Conservation (phyloP, 2,329 filamentous ascomycete species). For the Chaetothyriales sp. region DNA sequence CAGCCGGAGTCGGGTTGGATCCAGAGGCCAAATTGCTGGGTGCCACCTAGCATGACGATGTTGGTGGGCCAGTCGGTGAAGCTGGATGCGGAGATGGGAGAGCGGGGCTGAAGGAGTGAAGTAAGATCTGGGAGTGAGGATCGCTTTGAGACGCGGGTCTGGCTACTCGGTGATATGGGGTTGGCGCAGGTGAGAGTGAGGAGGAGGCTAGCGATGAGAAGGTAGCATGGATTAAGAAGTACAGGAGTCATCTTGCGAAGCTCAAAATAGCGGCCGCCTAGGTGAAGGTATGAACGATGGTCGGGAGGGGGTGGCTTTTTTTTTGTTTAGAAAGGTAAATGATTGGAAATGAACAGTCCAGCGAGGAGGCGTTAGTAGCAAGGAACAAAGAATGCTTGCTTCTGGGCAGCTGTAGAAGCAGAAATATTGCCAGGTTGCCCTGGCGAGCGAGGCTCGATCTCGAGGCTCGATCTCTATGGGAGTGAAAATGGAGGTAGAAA, state of each 20-base stretch:
- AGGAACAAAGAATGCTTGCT: no score
- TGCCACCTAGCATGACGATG: conserved; percentile 14
- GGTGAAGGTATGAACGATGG: no score
- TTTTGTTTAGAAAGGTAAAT: no score
- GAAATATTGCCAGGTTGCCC: not conserved
- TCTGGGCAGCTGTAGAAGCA: no score
- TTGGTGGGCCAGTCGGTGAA: conserved; percentile 15
- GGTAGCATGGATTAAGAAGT: not conserved
- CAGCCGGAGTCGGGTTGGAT: conserved; percentile 12
- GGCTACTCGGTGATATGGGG: not conserved
- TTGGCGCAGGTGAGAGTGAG: not conserved
- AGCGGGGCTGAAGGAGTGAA: conserved; percentile 3
- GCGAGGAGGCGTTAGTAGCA: not conserved
- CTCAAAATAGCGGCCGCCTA: not conserved
- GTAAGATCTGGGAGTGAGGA: not conserved
- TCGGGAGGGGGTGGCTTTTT: no score
- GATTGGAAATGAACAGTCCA: not conserved
- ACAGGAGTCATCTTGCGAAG: not conserved
- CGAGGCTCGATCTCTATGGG: no score
- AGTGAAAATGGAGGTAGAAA: no score
- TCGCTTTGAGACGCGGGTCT: not conserved
- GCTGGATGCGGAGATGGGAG: conserved; percentile 5
- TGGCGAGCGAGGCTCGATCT: no score
- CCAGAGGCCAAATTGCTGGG: conserved; percentile 16
- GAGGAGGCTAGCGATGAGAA: not conserved